Evolutionary conservation across 345 rosid genomes (phyloP).

Genomic region (Populus alba): DNA sequence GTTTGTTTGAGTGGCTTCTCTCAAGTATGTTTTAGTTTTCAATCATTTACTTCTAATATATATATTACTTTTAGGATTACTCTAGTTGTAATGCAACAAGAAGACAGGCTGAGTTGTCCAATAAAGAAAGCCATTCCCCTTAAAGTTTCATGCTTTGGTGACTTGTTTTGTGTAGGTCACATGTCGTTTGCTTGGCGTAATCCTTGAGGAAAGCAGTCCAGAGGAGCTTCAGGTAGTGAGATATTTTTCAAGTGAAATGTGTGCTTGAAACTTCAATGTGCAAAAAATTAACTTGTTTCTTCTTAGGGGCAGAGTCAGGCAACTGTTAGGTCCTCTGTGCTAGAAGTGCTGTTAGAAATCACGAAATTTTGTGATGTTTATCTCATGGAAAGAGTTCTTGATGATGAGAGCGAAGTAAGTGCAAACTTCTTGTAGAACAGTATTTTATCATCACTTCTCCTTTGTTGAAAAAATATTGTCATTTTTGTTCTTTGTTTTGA

Average conservation of each 20-base stretch:
- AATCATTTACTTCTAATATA: background rate
- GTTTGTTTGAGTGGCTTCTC: background rate
- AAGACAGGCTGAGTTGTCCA: background rate
- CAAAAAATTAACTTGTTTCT: constrained; percentile 8
- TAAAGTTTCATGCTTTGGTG: constrained; percentile 4
- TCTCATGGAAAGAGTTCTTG: constrained; percentile 98
- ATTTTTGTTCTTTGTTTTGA: background rate
- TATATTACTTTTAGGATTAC: background rate
- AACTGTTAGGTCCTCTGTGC: constrained; percentile 79
- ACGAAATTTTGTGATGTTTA: constrained; percentile 88
- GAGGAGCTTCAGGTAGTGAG: constrained; percentile 74
- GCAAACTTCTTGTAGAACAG: constrained; percentile 2
- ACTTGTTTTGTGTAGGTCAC: constrained; percentile 58
- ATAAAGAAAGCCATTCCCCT: constrained; percentile 3
- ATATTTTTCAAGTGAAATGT: constrained; percentile 10
- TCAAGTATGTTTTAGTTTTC: background rate
- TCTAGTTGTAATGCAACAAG: background rate
- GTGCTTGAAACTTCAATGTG: constrained; percentile 9
- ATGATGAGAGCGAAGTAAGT: constrained; percentile 86
- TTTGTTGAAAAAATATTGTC: background rate
- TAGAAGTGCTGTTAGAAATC: constrained; percentile 92
- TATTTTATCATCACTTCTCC: constrained; percentile 1
- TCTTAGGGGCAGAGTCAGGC: constrained; percentile 63
- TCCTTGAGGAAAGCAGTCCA: constrained; percentile 84
- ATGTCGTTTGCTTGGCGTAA: constrained; percentile 83